Base-by-base conservation (phyloP, 345 rosid genomes). In the Trapa incisa region DNA sequence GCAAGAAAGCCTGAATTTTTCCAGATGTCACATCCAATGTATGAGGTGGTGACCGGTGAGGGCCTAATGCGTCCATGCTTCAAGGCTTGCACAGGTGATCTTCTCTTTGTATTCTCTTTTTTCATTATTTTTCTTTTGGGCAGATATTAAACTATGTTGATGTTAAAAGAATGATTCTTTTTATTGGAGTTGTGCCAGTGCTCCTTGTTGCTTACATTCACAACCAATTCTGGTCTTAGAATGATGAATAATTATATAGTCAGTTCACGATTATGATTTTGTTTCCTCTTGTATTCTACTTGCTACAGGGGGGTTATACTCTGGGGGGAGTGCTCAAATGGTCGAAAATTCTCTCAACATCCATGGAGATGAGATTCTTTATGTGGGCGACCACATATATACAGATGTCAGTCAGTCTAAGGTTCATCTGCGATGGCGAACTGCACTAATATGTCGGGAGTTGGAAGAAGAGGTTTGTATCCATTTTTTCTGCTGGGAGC, bases 1-100 rank as follows among this genome's bases (percentile, higher is more conserved):
- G 96, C 98, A 22, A 89, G 97, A 80, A 92, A 92, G 82, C 97
- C 98, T 39, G 98, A 92, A 81, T 92, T 92, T 84, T 92, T 92
- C 79, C 98, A 92, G 82, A 92, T 81, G 91, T 86, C 97, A 60
- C 98, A 89, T 75, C 98, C 98, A 47, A 65, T 92, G 66, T 88
- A 92, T 45, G 98, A 92, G 76, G 97, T 92, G 76, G 97, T 92
- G 78, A 92, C 96, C 0, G 96, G 89, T 60, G 98, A 89, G 75
- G 97, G 97, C 64, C 81, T 92, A 68, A 86, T 92, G 98, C 91
- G 93, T 58, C 98, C 98, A 65, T 89, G 96, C 83, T 92, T 89
- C 90, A 88, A 89, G 81, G 93, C 97, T 74, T 64, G 32, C 48
- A 83, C 80, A 83, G 98, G 98, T 92, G 72, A 74, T 77, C 64